Base-by-base conservation (phyloP, 1,284 basidiomycete genomes). In the Golubevia pallescens region DNA sequence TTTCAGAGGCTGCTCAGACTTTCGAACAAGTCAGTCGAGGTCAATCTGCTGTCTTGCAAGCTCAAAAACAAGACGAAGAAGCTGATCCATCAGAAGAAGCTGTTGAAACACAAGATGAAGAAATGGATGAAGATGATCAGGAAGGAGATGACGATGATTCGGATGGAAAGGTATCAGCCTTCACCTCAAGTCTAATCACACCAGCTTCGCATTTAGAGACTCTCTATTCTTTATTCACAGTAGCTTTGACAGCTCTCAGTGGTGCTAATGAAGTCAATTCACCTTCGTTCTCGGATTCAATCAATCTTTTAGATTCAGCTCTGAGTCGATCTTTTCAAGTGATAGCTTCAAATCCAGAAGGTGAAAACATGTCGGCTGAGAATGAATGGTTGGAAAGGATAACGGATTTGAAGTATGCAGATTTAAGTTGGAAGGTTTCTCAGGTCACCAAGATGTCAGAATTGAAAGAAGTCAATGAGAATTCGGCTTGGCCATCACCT, bases 181-280 rank as follows among this genome's bases (percentile, higher is more conserved):
- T 75, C 51, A 75, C 75, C 1, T 70, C 75, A 2, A 75, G 73
- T 19, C 65, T 77, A 1, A 70, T 75, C 34, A 77, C 73, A 14
- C 68, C 73, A 3, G 58, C 63, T 23, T 66, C 75, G 42, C 52
- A 71, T 16, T 58, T 77, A 56, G 75, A 75, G 23, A 75, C 75
- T 53, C 62, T 68, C 1, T 51, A 62, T 2, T 72, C 69, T 3
- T 34, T 73, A 55, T 55, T 70, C 6, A 61, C 68, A 7, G 68
- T 70, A 38, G 34, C 34, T 38, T 10, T 5, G 10, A 38, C 34
- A 5, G 34, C 34, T 38, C 10, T 38, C 5, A 38, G 34, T 38
- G 34, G 34, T 5, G 3, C 34, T 38, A 38, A 4, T 38, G 34
- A 38, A 5, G 34, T 38, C 34, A 38, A 38, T 5, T 38, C 34